Evolutionary conservation across 1,139 yeast species (phyloP).

Genomic region (Hyphopichia burtonii): DNA sequence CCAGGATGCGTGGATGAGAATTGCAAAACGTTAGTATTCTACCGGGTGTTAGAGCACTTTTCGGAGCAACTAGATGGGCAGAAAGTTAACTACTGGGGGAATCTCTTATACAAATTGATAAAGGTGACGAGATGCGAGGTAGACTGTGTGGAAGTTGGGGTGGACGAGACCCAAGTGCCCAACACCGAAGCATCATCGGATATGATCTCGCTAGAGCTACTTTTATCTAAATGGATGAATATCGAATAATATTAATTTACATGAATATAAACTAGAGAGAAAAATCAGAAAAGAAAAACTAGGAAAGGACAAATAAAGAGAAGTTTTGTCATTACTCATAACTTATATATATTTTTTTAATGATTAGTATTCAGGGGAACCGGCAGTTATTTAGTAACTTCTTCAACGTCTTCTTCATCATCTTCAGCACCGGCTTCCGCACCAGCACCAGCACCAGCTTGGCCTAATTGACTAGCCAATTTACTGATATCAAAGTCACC

Average conservation of each 20-base stretch:
- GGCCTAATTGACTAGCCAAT: constrained; percentile 47
- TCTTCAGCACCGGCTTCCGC: constrained; percentile 32
- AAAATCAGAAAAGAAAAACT: not conserved
- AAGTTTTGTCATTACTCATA: not conserved
- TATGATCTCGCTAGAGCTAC: constrained; percentile 6
- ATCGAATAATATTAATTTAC: not conserved
- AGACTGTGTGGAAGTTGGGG: too few species aligned
- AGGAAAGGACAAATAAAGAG: not conserved
- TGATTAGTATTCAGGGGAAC: not conserved
- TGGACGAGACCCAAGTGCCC: not conserved
- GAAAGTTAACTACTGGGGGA: constrained; percentile 8
- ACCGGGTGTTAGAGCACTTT: constrained; percentile 11
- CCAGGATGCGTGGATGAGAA: not conserved
- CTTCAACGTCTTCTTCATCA: constrained; percentile 25
- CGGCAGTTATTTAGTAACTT: not conserved
- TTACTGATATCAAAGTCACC: constrained; percentile 36
- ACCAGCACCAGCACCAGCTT: constrained; percentile 28
- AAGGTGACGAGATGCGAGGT: too few species aligned
- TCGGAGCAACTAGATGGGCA: constrained; percentile 1
- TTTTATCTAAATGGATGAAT: constrained; percentile 12
- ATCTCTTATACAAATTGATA: constrained; percentile 7
- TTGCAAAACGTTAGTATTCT: constrained; percentile 8
- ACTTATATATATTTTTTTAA: not conserved
- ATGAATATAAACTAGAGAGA: not conserved
- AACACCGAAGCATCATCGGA: not conserved